phyloP scores from a whole-genome alignment of 2,329 filamentous ascomycete genomes.

The Passalora sequoiae region DNA sequence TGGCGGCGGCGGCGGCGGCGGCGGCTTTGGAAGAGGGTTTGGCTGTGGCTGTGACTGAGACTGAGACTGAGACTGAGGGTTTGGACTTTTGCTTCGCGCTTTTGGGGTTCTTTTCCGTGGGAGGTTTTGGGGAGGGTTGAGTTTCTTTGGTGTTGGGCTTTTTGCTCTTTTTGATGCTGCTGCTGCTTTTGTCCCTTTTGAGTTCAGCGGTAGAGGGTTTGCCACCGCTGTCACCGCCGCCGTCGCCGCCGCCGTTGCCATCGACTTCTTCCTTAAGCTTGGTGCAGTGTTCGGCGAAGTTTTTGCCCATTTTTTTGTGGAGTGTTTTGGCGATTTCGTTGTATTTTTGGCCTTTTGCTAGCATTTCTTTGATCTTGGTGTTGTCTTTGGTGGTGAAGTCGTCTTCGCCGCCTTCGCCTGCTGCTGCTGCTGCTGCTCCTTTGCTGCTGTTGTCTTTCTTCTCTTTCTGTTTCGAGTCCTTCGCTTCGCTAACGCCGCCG shows the following conservation, averaged over 20 bases:
- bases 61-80: too few species aligned
- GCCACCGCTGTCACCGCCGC: too few species aligned
- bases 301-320: conserved; percentile 7
- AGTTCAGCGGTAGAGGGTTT: conserved; percentile 4
- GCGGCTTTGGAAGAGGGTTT: conserved; percentile 15
- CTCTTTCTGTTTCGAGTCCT: too few species aligned
- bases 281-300: conserved; percentile 10
- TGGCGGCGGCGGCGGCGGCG: too few species aligned
- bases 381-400: conserved; percentile 18
- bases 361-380: conserved; percentile 17
- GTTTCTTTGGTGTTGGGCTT: too few species aligned
- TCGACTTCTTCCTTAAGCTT: conserved; percentile 3
- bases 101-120: conserved; percentile 6
- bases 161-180: conserved; percentile 17
- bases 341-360: not conserved
- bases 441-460: conserved; percentile 10
- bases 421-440: not conserved
- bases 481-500: conserved; percentile 5
- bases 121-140: too few species aligned
- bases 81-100: conserved; percentile 7
- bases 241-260: too few species aligned
- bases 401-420: conserved; percentile 1
- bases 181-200: conserved; percentile 13
- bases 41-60: too few species aligned
- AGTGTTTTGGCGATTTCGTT: conserved; percentile 12